Evolutionary conservation across 805 yeast genomes (phyloP).

Genomic region (Yarrowia sp.): DNA sequence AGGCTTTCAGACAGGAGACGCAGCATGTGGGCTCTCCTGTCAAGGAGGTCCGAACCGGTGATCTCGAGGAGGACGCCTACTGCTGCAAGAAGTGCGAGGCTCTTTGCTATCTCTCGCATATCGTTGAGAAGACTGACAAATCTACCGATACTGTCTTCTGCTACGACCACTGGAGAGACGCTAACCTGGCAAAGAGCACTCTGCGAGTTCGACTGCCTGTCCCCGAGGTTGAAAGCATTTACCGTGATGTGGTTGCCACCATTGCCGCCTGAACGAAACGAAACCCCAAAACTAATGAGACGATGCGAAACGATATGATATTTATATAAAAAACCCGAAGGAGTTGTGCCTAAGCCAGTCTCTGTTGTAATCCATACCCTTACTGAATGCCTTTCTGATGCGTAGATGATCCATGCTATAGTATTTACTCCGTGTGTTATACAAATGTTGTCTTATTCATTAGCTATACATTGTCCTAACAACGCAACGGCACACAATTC

Average conservation of each 20-base stretch:
- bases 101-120: constrained; percentile 33
- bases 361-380: neutral
- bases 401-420: too few species aligned
- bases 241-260: neutral
- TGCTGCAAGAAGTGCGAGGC: constrained; percentile 33
- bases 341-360: too few species aligned
- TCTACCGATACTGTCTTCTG: constrained; percentile 5
- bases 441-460: neutral
- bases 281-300: neutral
- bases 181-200: neutral
- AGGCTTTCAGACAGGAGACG: neutral
- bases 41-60: constrained; percentile 24
- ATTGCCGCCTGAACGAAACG: neutral
- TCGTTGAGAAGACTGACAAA: constrained; percentile 27
- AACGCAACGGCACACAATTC: neutral
- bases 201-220: neutral
- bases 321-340: neutral
- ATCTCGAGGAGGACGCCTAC: constrained; percentile 31
- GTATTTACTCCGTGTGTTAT: too few species aligned
- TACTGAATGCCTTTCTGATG: neutral
- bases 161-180: constrained; percentile 22
- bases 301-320: neutral
- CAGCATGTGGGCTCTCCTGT: neutral
- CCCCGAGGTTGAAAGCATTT: neutral
- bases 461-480: neutral